These are phyloP conservation scores for Glycyrrhiza uralensis DNA, from an alignment of 306 rosid genomes.

Conservation along the genomic window DNA sequence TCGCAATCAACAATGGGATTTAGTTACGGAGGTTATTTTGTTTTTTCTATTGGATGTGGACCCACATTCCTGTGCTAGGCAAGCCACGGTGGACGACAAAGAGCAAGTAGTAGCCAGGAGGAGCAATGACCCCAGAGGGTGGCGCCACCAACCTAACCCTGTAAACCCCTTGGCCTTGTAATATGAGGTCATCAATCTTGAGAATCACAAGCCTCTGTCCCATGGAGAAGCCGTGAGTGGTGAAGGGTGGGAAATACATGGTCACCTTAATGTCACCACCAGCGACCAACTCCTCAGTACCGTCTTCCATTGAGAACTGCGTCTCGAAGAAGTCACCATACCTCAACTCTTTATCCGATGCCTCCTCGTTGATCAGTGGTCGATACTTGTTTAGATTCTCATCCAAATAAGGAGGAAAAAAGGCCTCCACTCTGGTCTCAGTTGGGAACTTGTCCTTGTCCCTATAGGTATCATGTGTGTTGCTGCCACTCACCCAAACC, in stretches of 20 bases:
- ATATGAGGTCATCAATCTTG: background rate
- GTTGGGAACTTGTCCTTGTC: slow-evolving; percentile 52
- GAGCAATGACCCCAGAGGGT: slow-evolving; percentile 51
- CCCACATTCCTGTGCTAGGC: slow-evolving; percentile 70
- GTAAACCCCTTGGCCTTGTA: background rate
- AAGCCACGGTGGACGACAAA: slow-evolving; percentile 72
- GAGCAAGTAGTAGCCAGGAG: slow-evolving; percentile 76
- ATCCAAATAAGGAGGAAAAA: slow-evolving; percentile 74
- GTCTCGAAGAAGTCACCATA: slow-evolving; percentile 32
- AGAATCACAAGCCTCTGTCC: slow-evolving; percentile 66
- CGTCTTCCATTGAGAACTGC: slow-evolving; percentile 25
- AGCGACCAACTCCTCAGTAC: background rate
- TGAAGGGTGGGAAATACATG: slow-evolving; percentile 72
- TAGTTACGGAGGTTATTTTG: too few relatives aligned
- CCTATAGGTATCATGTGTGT: slow-evolving; percentile 52
- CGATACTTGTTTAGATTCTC: background rate
- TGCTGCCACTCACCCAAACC: slow-evolving; percentile 67
- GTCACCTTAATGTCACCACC: slow-evolving; percentile 46
- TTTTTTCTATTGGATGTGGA: slow-evolving; percentile 42
- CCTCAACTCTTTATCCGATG: background rate
- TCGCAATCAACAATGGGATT: too few relatives aligned
- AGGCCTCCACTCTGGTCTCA: slow-evolving; percentile 68
- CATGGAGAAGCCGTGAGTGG: slow-evolving; percentile 89
- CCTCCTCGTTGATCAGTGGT: slow-evolving; percentile 30
- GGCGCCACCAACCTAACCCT: slow-evolving; percentile 43